Evolutionary conservation across 2,329 filamentous ascomycete genomes (phyloP), one percentile per base, ranked within the genome.

Genomic region (Tolypocladium capitatum): DNA sequence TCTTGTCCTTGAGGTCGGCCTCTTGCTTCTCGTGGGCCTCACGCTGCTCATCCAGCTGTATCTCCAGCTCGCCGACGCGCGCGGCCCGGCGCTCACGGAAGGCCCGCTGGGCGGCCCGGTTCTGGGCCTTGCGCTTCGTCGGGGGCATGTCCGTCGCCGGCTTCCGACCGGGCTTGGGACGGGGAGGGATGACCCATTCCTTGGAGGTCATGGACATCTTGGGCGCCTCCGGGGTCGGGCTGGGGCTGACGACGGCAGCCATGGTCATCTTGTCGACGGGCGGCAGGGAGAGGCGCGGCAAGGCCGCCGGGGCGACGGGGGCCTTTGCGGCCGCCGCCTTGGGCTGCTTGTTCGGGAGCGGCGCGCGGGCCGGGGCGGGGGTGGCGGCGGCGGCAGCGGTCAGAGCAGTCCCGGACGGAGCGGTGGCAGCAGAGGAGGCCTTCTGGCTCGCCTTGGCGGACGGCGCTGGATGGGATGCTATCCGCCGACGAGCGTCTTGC

Each of bases 81-180:
- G 87, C 86, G 2, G 87, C 87, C 53, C 91, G 80, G 49, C 91
- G 76, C 67, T 95, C 89, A 32, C 91, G 78, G 66, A 97, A 97
- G 1, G 86, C 87, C 49, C 91, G 75, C 68, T 97, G 91, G 3
- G 91, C 91, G 43, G 87, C 86, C 51, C 92, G 79, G 65, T 97
- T 97, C 69, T 97, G 92, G 1, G 87, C 86, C 71, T 96, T 94
- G 55, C 92, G 81, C 70, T 94, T 94, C 40, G 89, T 94, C 2
- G 86, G 86, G 14, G 90, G 89, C 46, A 90, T 94, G 61, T 96
- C 90, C 33, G 87, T 94, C 43, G 88, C 87, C 3, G 91, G 90
- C 73, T 97, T 97, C 56, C 91, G 81, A 44, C 91, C 91, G 21
- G 92, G 91, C 72, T 90, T 91, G 43, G 86, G 86, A 51, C 86